Percentiles rank a stretch among this genome's conserved stretches.
Conservation (phyloP, 352 stramenopile species). For the Pythium angustatum region DNA sequence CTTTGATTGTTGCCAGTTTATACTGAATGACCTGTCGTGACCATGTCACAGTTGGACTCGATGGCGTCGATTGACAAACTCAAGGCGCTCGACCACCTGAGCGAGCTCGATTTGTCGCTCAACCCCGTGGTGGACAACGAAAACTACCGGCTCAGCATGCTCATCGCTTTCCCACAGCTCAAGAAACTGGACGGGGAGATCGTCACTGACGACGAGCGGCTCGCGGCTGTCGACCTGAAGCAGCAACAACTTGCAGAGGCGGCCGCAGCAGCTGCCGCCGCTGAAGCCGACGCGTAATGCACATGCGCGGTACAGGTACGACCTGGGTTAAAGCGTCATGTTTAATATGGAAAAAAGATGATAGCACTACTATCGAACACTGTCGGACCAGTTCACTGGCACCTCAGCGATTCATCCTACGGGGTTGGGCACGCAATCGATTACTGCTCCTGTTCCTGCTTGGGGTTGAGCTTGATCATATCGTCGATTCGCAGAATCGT, state of each 20-base stretch:
- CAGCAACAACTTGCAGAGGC: slow-evolving; percentile 40
- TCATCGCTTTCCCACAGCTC: slow-evolving; percentile 55
- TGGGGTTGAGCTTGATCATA: slow-evolving; percentile 96
- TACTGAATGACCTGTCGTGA: slow-evolving; percentile 1
- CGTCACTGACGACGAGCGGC: slow-evolving; percentile 62
- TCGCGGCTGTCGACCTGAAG: slow-evolving; percentile 61
- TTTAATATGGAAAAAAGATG: slow-evolving; percentile 31
- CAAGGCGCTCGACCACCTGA: slow-evolving; percentile 40
- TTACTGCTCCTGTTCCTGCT: slow-evolving; percentile 83
- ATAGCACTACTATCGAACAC: slow-evolving; percentile 32
- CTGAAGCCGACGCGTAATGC: slow-evolving; percentile 30
- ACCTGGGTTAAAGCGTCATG: slow-evolving; percentile 17
- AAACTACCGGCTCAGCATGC: slow-evolving; percentile 53
- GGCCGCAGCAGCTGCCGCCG: slow-evolving; percentile 29
- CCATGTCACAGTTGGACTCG: slow-evolving; percentile 51
- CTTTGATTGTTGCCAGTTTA: not conserved
- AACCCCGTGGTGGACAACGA: slow-evolving; percentile 59
- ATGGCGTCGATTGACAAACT: slow-evolving; percentile 52
- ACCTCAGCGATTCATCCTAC: slow-evolving; percentile 24
- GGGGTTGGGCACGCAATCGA: not conserved
- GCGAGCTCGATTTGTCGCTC: slow-evolving; percentile 45
- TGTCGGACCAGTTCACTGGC: slow-evolving; percentile 6
- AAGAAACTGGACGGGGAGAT: slow-evolving; percentile 58
- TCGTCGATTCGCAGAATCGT: slow-evolving; percentile 99
- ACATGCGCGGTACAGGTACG: slow-evolving; percentile 15